Evolutionary conservation across 106 monocot genomes (phyloP).

Genomic region (Alisma plantagoaquatica): DNA sequence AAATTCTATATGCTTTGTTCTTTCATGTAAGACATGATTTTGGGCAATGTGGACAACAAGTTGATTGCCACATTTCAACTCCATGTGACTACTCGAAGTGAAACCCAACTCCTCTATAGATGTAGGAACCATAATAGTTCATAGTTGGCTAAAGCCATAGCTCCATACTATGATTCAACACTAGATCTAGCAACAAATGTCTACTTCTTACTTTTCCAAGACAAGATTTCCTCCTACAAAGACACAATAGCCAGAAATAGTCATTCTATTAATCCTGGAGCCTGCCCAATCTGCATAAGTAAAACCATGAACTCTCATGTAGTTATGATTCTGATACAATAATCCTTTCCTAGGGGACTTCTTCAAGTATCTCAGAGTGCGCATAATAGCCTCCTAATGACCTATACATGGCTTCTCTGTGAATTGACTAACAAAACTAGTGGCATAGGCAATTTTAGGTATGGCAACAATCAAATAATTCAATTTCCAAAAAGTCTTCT

Average conservation of each 20-base stretch:
- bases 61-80: conserved; percentile 2
- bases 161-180: neutral
- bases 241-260: neutral
- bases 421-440: neutral
- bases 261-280: neutral
- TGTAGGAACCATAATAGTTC: neutral
- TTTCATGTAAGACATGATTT: neutral
- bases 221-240: conserved; percentile 3
- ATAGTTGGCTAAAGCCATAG: neutral
- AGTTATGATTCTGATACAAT: neutral
- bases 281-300: neutral
- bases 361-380: neutral
- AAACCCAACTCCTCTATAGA: neutral
- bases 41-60: neutral
- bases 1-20: conserved; percentile 5
- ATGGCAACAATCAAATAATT: neutral
- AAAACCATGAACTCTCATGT: neutral
- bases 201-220: neutral
- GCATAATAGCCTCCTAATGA: neutral
- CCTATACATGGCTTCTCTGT: neutral
- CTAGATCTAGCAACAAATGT: neutral
- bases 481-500: neutral
- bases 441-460: neutral
- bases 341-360: neutral
- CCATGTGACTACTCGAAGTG: neutral